phyloP scores from a whole-genome alignment of 2,329 filamentous ascomycete species.

The Eutypa lata region DNA sequence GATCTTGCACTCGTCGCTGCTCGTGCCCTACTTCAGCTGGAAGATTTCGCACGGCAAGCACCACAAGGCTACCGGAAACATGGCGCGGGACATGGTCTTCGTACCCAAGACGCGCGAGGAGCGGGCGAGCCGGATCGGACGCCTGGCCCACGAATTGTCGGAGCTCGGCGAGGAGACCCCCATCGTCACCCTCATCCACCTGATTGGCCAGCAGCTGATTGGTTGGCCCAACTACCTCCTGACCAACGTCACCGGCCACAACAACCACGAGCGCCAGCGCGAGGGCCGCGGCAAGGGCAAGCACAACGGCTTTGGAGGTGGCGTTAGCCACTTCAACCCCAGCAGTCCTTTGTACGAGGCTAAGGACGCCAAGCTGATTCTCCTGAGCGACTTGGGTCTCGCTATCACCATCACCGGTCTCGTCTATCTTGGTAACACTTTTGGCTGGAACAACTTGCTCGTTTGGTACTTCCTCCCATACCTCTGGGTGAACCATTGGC shows the following conservation, averaged over 20 bases:
- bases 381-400: conserved; percentile 82
- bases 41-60: conserved; percentile 99
- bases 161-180: conserved; percentile 96
- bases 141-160: conserved; percentile 72
- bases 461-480: conserved; percentile 97
- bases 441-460: conserved; percentile 79
- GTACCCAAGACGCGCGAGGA: conserved; percentile 86
- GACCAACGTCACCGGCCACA: conserved; percentile 92
- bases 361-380: conserved; percentile 83
- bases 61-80: conserved; percentile 97
- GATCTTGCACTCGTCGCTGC: conserved; percentile 81
- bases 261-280: conserved; percentile 84
- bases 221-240: conserved; percentile 93
- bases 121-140: conserved; percentile 73
- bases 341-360: conserved; percentile 86
- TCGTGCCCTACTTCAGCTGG: conserved; percentile 99
- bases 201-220: conserved; percentile 81
- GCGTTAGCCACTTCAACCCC: conserved; percentile 95
- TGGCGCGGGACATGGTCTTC: conserved; percentile 99
- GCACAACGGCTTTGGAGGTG: conserved; percentile 72
- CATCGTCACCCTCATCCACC: conserved; percentile 69
- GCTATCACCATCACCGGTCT: conserved; percentile 60
- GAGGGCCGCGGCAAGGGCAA: conserved; percentile 95
- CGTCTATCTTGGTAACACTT: conserved; percentile 68
- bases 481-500: conserved; percentile 98